Conservation (phyloP, 1,284 basidiomycete genomes). For the Cyathus pygmaeus region DNA sequence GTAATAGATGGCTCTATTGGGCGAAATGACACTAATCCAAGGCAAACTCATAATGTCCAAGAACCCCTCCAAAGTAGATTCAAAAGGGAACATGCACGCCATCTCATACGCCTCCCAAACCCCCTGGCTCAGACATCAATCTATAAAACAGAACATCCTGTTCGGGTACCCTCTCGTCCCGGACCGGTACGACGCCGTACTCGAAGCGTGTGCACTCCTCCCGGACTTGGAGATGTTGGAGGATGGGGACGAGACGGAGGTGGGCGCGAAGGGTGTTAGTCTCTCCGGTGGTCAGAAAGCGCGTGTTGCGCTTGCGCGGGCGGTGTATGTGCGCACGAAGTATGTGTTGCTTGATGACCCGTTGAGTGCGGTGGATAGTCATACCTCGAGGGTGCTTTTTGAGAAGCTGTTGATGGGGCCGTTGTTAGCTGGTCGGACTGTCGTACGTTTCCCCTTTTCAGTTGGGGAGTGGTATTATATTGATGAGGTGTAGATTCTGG, state of each 20-base stretch:
- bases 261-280: constrained; percentile 65
- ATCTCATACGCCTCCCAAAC: constrained; percentile 88
- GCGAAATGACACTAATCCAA: constrained; percentile 66
- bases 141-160: constrained; percentile 77
- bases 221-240: constrained; percentile 80
- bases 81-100: constrained; percentile 72
- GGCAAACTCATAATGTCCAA: constrained; percentile 74
- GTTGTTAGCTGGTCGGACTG: constrained; percentile 72
- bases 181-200: constrained; percentile 67
- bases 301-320: constrained; percentile 50
- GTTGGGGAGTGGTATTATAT: neutral
- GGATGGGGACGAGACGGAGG: constrained; percentile 74
- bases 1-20: constrained; percentile 68
- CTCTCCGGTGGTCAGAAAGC: constrained; percentile 76
- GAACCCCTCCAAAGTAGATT: constrained; percentile 65
- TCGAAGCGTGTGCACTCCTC: constrained; percentile 77
- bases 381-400: constrained; percentile 76
- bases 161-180: constrained; percentile 77
- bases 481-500: constrained; percentile 57
- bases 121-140: constrained; percentile 82
- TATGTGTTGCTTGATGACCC: constrained; percentile 79
- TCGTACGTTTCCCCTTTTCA: constrained; percentile 54
- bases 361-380: constrained; percentile 78
- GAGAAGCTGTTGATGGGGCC: constrained; percentile 73
- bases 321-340: constrained; percentile 73